Conservation (phyloP, 2,329 filamentous ascomycete species). For the Chrysoporthe puriensis region DNA sequence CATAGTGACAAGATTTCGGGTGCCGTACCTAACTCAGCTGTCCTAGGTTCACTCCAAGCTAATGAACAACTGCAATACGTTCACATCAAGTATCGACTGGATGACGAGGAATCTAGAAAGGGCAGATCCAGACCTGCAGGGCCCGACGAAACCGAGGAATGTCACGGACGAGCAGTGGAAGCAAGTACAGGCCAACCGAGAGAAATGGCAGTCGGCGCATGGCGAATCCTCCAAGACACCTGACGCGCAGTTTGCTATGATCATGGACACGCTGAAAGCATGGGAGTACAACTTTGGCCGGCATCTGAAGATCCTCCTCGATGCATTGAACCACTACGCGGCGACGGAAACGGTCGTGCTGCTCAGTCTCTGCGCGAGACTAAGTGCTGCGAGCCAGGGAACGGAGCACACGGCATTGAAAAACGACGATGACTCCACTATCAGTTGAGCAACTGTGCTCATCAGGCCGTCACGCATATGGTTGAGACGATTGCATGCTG, state of each 20-base stretch:
- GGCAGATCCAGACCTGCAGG: conserved; percentile 76
- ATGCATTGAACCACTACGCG: conserved; percentile 95
- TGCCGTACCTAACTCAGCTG: conserved; percentile 13
- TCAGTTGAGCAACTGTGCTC: conserved; percentile 13
- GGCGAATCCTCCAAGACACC: conserved; percentile 41
- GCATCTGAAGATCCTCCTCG: conserved; percentile 90
- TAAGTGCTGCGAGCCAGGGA: conserved; percentile 82
- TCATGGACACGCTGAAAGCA: conserved; percentile 82
- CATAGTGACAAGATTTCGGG: background rate
- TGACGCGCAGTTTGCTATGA: conserved; percentile 50
- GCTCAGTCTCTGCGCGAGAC: conserved; percentile 79
- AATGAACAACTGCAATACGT: conserved; percentile 93
- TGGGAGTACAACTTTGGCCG: conserved; percentile 93
- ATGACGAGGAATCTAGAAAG: conserved; percentile 83
- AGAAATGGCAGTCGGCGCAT: conserved; percentile 42
- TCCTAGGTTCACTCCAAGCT: conserved; percentile 94
- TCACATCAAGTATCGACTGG: conserved; percentile 86
- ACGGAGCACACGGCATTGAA: conserved; percentile 65
- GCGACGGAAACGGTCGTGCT: conserved; percentile 96
- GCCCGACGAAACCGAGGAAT: conserved; percentile 57
- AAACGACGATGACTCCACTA: conserved; percentile 56
- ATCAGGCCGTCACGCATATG: background rate
- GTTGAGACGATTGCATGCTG: conserved; percentile 9
- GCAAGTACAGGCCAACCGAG: conserved; percentile 56
- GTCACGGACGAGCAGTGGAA: conserved; percentile 66